phyloP scores from a whole-genome alignment of 768 basidiomycete species.

The Xerocomellus intermedius region DNA sequence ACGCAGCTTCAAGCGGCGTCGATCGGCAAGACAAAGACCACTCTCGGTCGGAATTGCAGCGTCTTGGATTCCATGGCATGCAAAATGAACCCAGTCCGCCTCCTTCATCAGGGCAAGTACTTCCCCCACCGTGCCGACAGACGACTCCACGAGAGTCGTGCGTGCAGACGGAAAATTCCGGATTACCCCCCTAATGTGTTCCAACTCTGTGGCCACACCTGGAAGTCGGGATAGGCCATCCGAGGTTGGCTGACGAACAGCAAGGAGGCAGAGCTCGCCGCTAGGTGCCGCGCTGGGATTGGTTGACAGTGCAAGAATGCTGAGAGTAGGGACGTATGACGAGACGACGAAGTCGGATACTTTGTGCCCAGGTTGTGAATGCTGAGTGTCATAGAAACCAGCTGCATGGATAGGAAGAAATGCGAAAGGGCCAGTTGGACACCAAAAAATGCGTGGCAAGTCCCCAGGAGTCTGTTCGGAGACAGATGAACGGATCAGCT shows the following conservation, averaged over 20 bases:
- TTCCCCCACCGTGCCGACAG: slow-evolving; percentile 10
- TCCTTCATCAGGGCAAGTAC: neutral
- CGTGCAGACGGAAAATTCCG: neutral
- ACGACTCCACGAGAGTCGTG: neutral
- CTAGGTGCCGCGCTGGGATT: neutral
- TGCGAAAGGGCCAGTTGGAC: neutral
- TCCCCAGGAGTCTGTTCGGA: neutral
- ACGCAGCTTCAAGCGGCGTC: too few relatives aligned
- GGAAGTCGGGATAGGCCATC: slow-evolving; percentile 9
- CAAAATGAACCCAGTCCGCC: too few relatives aligned
- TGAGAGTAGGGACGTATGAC: neutral
- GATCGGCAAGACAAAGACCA: too few relatives aligned
- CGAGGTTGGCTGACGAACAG: slow-evolving; percentile 11
- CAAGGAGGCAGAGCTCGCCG: neutral
- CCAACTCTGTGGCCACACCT: slow-evolving; percentile 16
- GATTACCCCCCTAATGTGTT: slow-evolving; percentile 16
- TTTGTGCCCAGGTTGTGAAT: neutral
- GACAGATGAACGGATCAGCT: neutral
- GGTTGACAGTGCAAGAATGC: slow-evolving; percentile 8
- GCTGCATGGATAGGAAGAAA: neutral
- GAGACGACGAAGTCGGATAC: neutral
- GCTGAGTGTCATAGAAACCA: neutral
- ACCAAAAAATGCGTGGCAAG: neutral
- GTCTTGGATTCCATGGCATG: too few relatives aligned
- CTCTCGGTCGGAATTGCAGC: too few relatives aligned